Evolutionary conservation across 352 stramenopile genomes (phyloP), one percentile per base, ranked within the genome.

Genomic region (Pythium pyrilobum): DNA sequence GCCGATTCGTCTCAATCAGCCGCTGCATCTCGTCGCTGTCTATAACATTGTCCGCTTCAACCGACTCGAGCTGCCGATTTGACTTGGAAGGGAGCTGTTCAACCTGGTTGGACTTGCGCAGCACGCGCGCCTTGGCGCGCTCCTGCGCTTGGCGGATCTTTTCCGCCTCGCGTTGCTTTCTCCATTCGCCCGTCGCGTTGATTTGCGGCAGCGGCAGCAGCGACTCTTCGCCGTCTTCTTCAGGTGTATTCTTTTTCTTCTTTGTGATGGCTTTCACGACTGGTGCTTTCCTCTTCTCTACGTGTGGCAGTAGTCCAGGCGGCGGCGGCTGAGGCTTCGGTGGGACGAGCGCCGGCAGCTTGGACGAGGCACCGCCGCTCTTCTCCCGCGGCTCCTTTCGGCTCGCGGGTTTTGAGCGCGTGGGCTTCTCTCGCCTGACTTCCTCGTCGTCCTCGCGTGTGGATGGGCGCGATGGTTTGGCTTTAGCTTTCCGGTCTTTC

Each of bases 131-230:
- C 6, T 67, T 65, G 15, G 77, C 77, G 15, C 77, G 71, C 40
- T 88, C 74, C 42, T 84, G 77, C 1, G 77, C 77, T 9, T 88
- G 77, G 0, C 73, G 72, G 24, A 85, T 69, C 40, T 66, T 77
- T 45, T 82, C 66, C 1, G 52, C 24, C 18, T 72, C 65, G 2
- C 59, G 52, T 39, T 74, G 45, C 32, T 59, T 73, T 16, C 55
- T 64, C 52, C 72, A 64, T 21, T 74, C 63, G 2, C 63, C 69
- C 1, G 43, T 66, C 3, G 58, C 46, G 20, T 57, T 59, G 34
- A 72, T 64, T 36, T 66, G 50, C 2, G 69, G 67, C 0, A 72
- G 51, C 32, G 53, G 45, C 39, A 62, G 31, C 27, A 23, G 20
- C 1, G 25, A 6, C 3, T 37, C 39, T 13, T 67, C 58, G 44